Base-by-base conservation (phyloP, 371 early-diverging fungal genomes). In the Dinochytrium kinnereticum region DNA sequence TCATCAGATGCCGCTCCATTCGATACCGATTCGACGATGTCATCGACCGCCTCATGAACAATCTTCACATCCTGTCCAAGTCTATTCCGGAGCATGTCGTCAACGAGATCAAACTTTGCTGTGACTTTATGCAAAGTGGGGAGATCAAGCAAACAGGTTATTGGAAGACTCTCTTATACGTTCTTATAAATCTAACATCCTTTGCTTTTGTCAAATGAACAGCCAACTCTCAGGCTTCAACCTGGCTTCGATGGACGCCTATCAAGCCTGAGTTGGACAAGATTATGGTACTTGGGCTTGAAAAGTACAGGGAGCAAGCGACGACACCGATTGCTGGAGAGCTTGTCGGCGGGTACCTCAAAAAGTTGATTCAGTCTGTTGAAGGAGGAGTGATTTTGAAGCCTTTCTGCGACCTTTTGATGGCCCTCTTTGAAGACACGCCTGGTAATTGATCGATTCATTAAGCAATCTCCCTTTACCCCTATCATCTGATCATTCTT, bases 331-430 rank as follows among this genome's bases (percentile, higher is more conserved):
- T 61, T 17, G 13, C 31, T 10, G 61, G 61, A 5, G 37, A 61
- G 15, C 5, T 34, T 24, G 26, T 61, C 24, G 61, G 61, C 3
- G 61, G 15, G 28, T 37, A 61, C 36, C 34, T 61, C 3, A 61
- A 61, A 37, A 3, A 24, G 31, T 26, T 61, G 36, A 61, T 61
- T 26, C 34, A 61, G 36, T 61, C 61, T 10, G 24, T 61, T 24
- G 61, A 61, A 19, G 61, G 61, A 31, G 61, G 61, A 34, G 34
- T 61, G 3, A 33, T 61, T 2, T 7, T 61, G 13, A 61, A 61
- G 36, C 37, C 61, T 7, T 10, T 61, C 10, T 61, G 61, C 36
- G 61, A 61, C 24, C 36, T 61, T 5, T 15, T 61, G 13, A 2
- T 34, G 5, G 17, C 10, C 61, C 3, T 61, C 15, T 61, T 61